Evolutionary conservation across 495 filamentous ascomycete genomes (phyloP).

Genomic region (Annulohypoxylon stygium): DNA sequence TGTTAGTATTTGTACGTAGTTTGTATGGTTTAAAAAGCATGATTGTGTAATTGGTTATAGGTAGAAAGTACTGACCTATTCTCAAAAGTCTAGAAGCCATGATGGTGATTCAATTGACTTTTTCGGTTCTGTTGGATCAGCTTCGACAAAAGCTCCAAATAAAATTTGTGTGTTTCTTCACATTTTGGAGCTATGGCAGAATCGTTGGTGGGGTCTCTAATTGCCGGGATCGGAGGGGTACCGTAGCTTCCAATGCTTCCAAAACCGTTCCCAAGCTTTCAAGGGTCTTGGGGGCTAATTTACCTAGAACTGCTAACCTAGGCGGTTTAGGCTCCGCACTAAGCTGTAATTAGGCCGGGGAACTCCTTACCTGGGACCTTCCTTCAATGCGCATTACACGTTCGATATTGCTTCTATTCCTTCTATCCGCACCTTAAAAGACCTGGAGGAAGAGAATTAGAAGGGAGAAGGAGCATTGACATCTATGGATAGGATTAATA

Average conservation of each 20-base stretch:
- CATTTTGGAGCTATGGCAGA: conserved; percentile 1
- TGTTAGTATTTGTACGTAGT: conserved; percentile 13
- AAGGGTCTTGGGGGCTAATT: conserved; percentile 10
- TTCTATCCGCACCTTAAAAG: neutral
- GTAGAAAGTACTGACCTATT: conserved; percentile 70
- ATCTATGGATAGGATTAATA: neutral
- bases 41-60: no score
- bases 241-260: conserved; percentile 5
- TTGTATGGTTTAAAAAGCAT: no score
- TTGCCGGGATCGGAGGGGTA: conserved; percentile 41
- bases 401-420: conserved; percentile 12
- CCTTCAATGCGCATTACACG: conserved; percentile 13
- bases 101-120: conserved; percentile 40
- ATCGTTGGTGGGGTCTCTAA: conserved; percentile 30
- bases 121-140: conserved; percentile 6
- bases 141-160: conserved; percentile 17
- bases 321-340: neutral
- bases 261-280: neutral
- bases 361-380: neutral
- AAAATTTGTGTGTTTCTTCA: conserved; percentile 29
- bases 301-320: neutral
- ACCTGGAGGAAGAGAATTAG: no score
- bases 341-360: neutral
- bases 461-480: no score
- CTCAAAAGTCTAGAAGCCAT: conserved; percentile 70